Evolutionary conservation across 2,329 filamentous ascomycete genomes (phyloP), one percentile per base, ranked within the genome.

Genomic region (Fonsecaea multimorphosa): DNA sequence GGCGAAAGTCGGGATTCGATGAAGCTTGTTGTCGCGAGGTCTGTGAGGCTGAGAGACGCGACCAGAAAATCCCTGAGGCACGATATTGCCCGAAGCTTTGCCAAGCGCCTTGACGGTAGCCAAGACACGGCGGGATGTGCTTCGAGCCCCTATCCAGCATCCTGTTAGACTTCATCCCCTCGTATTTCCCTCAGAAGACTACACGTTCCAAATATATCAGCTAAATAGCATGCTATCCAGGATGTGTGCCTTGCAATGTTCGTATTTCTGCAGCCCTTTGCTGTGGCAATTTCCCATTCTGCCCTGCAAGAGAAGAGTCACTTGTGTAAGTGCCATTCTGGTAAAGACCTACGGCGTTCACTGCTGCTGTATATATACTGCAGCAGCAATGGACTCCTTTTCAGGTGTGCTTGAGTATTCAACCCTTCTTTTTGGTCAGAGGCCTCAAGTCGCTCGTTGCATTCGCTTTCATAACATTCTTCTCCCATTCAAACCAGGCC

Each of bases 221-320:
- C 44, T 11, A 24, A 3, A 8, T 49, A 22, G 22, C 44, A 7
- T 49, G 44, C 44, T 16, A 27, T 49, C 44, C 44, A 49, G 22
- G 44, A 27, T 49, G 44, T 24, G 44, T 11, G 22, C 44, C 22
- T 27, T 49, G 44, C 1, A 27, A 14, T 4, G 44, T 24, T 49
- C 44, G 44, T 49, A 49, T 49, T 49, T 49, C 44, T 49, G 44
- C 44, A 24, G 44, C 22, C 44, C 44, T 49, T 49, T 24, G 44
- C 19, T 24, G 44, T 24, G 19, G 22, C 44, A 49, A 49, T 49
- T 49, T 49, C 44, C 44, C 44, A 49, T 24, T 49, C 44, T 24
- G 44, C 5, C 22, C 2, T 24, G 19, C 19, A 11, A 27, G 14
- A 49, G 14, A 49, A 12, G 19, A 24, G 6, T 49, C 44, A 24